Base-by-base conservation (phyloP, 108 stramenopile genomes). In the Fragilariopsis cylindrus region DNA sequence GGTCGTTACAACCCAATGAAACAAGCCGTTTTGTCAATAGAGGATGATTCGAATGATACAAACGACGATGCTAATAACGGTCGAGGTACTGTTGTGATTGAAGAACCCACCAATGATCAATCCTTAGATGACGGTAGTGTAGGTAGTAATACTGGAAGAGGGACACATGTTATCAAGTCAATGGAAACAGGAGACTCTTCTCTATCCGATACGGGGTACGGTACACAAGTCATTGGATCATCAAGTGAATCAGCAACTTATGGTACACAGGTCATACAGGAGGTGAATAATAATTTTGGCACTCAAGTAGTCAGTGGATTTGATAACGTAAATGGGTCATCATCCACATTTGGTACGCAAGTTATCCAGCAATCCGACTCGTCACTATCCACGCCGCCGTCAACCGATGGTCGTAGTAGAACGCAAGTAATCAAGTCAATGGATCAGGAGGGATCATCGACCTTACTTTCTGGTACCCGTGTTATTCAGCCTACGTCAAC, bases 351-450 rank as follows among this genome's bases (percentile, higher is more conserved):
- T 41, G 69, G 69, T 11, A 70, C 69, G 3, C 69, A 70, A 70
- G 69, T 70, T 19, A 56, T 56, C 8, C 69, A 57, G 47, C 69
- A 13, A 55, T 19, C n/a, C 8, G 65, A 67, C 48, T 82, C 84
- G 11, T 66, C 73, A 12, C 9, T 43, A 49, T 67, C 45, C 43
- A 12, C 42, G n/a, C 13, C 42, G 3, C 18, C 13, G 47, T 43
- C 13, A 12, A 16, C 66, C 66, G 13, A 42, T 44, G 55, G 11
- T 43, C n/a, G 44, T 30, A 40, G 40, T 39, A 57, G 67, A 18
- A 69, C 75, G 11, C 75, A 58, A 58, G 57, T 60, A 3, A 46
- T 65, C 41, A 9, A 40, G 11, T 21, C 60, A 11, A 39, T 9
- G 9, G 39, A 11, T 39, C 15, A n/a, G 9, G 60, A n/a, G 2